Evolutionary conservation across 1,284 basidiomycete genomes (phyloP).

Genomic region (Pseudozyma hubeiensis): DNA sequence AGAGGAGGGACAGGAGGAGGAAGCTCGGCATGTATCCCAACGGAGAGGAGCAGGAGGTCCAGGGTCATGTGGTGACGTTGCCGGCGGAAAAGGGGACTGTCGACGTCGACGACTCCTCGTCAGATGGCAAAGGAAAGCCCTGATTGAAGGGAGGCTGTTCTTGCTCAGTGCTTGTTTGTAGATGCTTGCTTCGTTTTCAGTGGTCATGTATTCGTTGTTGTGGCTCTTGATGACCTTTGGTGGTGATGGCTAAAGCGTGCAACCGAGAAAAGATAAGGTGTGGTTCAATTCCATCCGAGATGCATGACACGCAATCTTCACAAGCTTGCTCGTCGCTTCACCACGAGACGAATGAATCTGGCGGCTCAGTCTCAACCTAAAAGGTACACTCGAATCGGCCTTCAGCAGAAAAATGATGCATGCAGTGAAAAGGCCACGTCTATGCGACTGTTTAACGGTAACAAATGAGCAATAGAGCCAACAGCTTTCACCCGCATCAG

Average conservation of each 20-base stretch:
- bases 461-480: not conserved
- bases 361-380: no score
- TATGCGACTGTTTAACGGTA: no score
- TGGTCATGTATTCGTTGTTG: not conserved
- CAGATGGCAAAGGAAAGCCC: conserved; percentile 17
- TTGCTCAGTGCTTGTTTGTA: not conserved
- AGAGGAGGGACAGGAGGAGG: conserved; percentile 31
- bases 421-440: no score
- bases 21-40: not conserved
- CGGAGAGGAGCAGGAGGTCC: conserved; percentile 3
- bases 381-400: no score
- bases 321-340: no score
- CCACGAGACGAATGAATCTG: no score
- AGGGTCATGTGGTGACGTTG: conserved; percentile 6
- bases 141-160: not conserved
- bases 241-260: no score
- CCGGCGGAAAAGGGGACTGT: conserved; percentile 1
- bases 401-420: no score
- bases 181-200: not conserved
- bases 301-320: no score
- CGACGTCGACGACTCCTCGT: conserved; percentile 5
- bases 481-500: not conserved
- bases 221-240: no score
- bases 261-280: no score
- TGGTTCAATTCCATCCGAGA: no score